phyloP scores from a whole-genome alignment of 192 early-diverging fungal species.

The Linnemannia zychae region DNA sequence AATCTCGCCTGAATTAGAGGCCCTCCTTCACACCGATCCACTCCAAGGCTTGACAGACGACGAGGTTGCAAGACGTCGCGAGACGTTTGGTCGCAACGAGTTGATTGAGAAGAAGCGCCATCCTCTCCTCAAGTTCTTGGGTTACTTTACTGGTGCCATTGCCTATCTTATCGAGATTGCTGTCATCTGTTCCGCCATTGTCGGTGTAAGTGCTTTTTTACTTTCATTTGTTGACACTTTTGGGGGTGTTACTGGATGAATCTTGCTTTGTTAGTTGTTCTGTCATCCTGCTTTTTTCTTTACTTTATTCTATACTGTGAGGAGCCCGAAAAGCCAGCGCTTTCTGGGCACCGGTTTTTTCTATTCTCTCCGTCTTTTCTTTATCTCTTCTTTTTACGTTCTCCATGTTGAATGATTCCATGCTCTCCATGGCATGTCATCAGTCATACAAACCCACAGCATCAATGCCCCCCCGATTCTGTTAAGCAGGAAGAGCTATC shows the following conservation, averaged over 20 bases:
- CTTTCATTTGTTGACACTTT: not conserved
- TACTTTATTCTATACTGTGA: not conserved
- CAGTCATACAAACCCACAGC: too few species aligned
- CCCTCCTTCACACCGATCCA: conserved; percentile 85
- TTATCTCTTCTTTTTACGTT: not conserved
- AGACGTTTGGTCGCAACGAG: conserved; percentile 85
- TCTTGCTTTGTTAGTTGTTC: not conserved
- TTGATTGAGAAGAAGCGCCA: conserved; percentile 86
- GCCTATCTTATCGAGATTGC: conserved; percentile 92
- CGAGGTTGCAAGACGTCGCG: conserved; percentile 77
- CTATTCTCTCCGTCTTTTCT: not conserved
- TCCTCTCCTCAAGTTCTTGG: conserved; percentile 85
- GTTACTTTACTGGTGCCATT: conserved; percentile 86
- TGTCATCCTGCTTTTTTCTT: not conserved
- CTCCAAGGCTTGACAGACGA: conserved; percentile 76
- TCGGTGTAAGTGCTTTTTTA: conserved; percentile 59
- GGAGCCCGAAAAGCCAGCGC: not conserved
- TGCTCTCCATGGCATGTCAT: not conserved
- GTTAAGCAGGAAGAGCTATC: too few species aligned
- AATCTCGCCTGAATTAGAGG: conserved; percentile 83
- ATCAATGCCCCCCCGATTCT: not conserved
- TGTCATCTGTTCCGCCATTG: conserved; percentile 78
- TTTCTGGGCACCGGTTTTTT: not conserved
- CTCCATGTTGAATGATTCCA: not conserved
- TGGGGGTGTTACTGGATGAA: too few species aligned